Percentiles rank a stretch among this genome's conserved stretches.
phyloP scores from a whole-genome alignment of 169 alveolate genomes.

The Plasmodium blacklocki region DNA sequence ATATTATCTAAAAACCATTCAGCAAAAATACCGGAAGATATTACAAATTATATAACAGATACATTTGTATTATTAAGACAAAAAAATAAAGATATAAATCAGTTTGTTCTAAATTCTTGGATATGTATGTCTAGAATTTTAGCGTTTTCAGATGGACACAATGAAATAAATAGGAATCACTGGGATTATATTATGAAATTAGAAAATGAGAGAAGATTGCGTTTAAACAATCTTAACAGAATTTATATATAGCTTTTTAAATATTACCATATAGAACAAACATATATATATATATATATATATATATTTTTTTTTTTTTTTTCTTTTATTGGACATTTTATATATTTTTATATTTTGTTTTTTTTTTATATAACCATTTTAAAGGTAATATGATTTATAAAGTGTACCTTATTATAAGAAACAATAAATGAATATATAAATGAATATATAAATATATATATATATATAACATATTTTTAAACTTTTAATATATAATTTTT shows the following conservation, averaged over 20 bases:
- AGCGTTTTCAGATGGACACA: constrained; percentile 71
- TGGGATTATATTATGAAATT: constrained; percentile 66
- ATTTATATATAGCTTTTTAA: constrained; percentile 20
- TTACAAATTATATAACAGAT: constrained; percentile 65
- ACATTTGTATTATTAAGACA: constrained; percentile 62
- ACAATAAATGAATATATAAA: too few species aligned
- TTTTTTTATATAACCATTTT: too few species aligned
- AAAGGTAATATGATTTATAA: too few species aligned
- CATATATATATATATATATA: too few species aligned
- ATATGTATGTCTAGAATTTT: constrained; percentile 72
- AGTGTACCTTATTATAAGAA: too few species aligned
- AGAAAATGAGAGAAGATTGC: constrained; percentile 42
- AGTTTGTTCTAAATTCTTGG: constrained; percentile 69
- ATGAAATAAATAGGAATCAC: constrained; percentile 44
- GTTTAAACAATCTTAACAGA: constrained; percentile 25
- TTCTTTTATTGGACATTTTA: too few species aligned
- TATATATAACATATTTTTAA: too few species aligned
- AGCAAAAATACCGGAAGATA: constrained; percentile 48
- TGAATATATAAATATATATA: too few species aligned
- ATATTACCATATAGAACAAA: too few species aligned
- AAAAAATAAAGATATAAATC: constrained; percentile 50
- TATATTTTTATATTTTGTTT: too few species aligned
- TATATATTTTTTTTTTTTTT: too few species aligned
- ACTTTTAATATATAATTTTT: too few species aligned
- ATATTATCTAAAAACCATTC: constrained; percentile 60